A percentile compares a stretch with the other conserved stretches of the same genome.
Conservation (phyloP, 1,284 basidiomycete genomes). For the Melampsora larici-populina region DNA sequence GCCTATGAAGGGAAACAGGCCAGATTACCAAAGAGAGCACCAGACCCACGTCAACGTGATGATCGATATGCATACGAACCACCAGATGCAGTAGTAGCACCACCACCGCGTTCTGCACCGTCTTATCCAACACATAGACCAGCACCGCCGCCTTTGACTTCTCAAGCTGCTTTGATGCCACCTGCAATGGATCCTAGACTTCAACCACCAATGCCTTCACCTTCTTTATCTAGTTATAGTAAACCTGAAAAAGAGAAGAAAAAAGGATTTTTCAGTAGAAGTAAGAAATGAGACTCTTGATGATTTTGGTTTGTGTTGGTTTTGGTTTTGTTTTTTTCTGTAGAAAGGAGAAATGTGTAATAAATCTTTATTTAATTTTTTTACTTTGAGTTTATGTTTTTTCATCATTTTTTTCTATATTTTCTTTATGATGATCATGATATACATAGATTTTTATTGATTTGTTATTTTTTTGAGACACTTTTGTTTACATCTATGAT, state of each 20-base stretch:
- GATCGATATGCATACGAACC: constrained; percentile 31
- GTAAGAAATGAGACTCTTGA: constrained; percentile 19
- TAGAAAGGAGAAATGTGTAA: too few relatives aligned
- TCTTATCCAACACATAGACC: constrained; percentile 3
- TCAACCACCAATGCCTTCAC: constrained; percentile 17
- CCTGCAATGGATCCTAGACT: constrained; percentile 6
- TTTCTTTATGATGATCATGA: too few relatives aligned
- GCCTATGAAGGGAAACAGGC: constrained; percentile 23
- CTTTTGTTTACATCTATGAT: too few relatives aligned
- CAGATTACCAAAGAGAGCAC: constrained; percentile 6
- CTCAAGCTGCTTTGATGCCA: neutral
- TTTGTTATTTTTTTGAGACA: too few relatives aligned
- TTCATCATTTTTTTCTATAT: too few relatives aligned
- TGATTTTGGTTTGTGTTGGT: too few relatives aligned
- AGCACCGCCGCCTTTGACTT: neutral
- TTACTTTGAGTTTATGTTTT: too few relatives aligned
- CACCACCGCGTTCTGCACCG: neutral
- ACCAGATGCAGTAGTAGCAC: neutral
- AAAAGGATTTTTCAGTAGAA: constrained; percentile 35
- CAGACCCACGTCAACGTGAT: constrained; percentile 32
- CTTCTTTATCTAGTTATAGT: constrained; percentile 5
- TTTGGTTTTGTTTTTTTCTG: too few relatives aligned
- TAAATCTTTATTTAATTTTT: too few relatives aligned
- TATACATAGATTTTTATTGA: too few relatives aligned
- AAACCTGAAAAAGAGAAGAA: constrained; percentile 32